These are phyloP conservation scores for Lachnum nothofagi DNA, from an alignment of 2,329 filamentous ascomycete species.

Conservation along the genomic window DNA sequence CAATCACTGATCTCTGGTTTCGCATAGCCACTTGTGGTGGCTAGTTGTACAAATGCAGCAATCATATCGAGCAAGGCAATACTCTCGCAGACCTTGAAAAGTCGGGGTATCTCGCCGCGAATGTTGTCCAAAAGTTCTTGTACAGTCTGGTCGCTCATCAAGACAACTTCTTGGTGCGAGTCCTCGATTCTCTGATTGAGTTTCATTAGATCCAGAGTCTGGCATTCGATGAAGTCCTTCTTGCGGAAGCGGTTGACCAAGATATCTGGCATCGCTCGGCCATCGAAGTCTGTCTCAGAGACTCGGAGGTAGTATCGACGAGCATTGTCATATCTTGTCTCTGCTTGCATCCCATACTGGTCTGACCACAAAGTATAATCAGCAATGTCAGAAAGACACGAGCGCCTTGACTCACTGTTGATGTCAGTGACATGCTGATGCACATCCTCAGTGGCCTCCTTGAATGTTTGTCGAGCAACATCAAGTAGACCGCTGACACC, in stretches of 20 bases:
- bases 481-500: slow-evolving; percentile 82
- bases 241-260: slow-evolving; percentile 74
- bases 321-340: slow-evolving; percentile 69
- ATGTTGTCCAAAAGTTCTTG: slow-evolving; percentile 67
- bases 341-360: slow-evolving; percentile 51
- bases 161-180: slow-evolving; percentile 76
- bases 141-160: slow-evolving; percentile 74
- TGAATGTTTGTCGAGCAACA: slow-evolving; percentile 82
- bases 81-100: slow-evolving; percentile 83
- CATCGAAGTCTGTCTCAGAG: slow-evolving; percentile 55
- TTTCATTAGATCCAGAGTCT: slow-evolving; percentile 79
- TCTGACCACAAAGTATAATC: slow-evolving; percentile 17
- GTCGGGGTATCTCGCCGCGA: slow-evolving; percentile 61
- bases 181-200: slow-evolving; percentile 72
- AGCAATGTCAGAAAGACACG: neutral
- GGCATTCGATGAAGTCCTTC: slow-evolving; percentile 76
- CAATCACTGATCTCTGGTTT: slow-evolving; percentile 59
- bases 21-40: slow-evolving; percentile 58
- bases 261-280: slow-evolving; percentile 54
- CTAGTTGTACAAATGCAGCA: slow-evolving; percentile 67
- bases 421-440: slow-evolving; percentile 65
- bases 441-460: slow-evolving; percentile 77
- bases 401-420: slow-evolving; percentile 45
- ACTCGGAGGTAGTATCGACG: slow-evolving; percentile 78
- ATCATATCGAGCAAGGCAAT: slow-evolving; percentile 86